phyloP scores from a whole-genome alignment of 2,329 filamentous ascomycete genomes.

The Nannizzia gypsea region DNA sequence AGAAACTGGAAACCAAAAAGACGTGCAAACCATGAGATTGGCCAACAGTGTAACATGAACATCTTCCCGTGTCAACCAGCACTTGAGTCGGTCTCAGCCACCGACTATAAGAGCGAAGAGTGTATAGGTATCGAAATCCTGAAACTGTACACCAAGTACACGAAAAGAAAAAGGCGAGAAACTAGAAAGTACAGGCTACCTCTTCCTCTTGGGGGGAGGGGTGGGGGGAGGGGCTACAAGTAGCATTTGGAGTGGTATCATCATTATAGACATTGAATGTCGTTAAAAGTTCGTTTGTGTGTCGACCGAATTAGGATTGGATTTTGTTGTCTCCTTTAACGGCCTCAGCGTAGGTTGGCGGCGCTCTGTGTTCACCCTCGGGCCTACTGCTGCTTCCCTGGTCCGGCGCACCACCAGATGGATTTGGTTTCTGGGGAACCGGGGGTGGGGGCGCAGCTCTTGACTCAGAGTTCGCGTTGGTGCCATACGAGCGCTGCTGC shows the following conservation, averaged over 20 bases:
- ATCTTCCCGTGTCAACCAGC: not conserved
- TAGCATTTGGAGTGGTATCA: not conserved
- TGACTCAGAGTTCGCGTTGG: conserved; percentile 24
- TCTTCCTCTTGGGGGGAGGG: not conserved
- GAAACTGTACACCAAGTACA: not conserved
- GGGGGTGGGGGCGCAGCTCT: conserved; percentile 18
- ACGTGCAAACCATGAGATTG: not conserved
- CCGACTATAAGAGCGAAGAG: not conserved
- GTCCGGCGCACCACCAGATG: not conserved
- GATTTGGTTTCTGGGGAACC: conserved; percentile 9
- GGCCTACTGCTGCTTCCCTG: conserved; percentile 23
- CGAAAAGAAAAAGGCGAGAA: not conserved
- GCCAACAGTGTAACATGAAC: not conserved
- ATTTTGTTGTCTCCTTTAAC: conserved; percentile 86
- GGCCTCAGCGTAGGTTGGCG: conserved; percentile 82
- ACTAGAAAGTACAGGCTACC: not conserved
- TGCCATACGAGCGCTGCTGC: conserved; percentile 28
- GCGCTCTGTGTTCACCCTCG: conserved; percentile 36
- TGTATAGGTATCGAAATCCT: too few relatives aligned
- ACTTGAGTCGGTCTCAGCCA: not conserved
- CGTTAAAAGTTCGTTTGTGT: not conserved
- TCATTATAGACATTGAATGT: not conserved
- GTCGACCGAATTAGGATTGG: conserved; percentile 41
- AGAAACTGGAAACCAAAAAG: not conserved
- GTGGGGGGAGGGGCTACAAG: not conserved